Base-by-base conservation (phyloP, 805 yeast species). In the Ogataea thermomethanolica region DNA sequence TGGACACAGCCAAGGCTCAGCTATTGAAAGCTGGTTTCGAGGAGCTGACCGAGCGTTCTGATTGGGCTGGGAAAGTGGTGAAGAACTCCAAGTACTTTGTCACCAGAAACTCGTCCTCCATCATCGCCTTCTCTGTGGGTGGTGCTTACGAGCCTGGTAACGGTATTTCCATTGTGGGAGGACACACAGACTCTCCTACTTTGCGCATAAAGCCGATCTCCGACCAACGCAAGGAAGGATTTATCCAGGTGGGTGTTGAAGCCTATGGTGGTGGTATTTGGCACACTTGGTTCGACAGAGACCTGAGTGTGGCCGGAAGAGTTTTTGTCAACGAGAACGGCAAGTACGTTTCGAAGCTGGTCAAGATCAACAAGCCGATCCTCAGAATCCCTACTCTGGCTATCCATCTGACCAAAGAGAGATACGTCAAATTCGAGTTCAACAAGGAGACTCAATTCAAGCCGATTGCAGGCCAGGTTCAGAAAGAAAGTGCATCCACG, bases 201-300 rank as follows among this genome's bases (percentile, higher is more conserved):
- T 70, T 91, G 49, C 75, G 95, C 58, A 77, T 91, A 50, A 93
- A 91, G 65, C 99, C 99, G 9, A 70, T 84, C 23, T 84, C 95
- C 17, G 79, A 81, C 56, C 77, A 76, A 50, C 61, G 67, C 8
- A 66, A 71, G 12, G 90, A 85, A 53, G 95, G 95, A 1, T 91
- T 79, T 55, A 73, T 79, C 40, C 96, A 90, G 61, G 79, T 93
- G 13, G 98, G 96, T 27, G 95, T 93, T 8, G 98, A 93, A 63
- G 77, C 82, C 35, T 91, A 91, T 56, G 98, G 99, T 41, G 98
- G 98, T 25, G 93, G 96, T 36, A 80, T 90, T 40, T 93, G 97
- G 79, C 96, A 87, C 59, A 78, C 96, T 5, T 91, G 98, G 97
- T 91, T 93, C 57, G 99, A 91, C 62, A 78, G 97, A 44, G 97